These are phyloP conservation scores for Fusarium newnesense DNA, from an alignment of 2,329 filamentous ascomycete species.

Conservation along the genomic window DNA sequence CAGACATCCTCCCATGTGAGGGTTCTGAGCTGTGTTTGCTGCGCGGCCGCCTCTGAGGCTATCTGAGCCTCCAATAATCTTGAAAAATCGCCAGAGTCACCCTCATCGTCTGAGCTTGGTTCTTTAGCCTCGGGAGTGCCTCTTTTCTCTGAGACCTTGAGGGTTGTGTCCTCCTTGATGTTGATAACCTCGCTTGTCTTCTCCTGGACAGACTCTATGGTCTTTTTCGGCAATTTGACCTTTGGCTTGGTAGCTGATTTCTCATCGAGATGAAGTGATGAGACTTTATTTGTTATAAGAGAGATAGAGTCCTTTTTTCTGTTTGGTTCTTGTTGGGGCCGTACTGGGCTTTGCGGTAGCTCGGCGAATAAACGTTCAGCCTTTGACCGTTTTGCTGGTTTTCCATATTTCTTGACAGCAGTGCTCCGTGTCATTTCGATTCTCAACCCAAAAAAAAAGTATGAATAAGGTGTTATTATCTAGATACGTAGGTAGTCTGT, in stretches of 20 bases:
- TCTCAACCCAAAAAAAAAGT: slow-evolving; percentile 9
- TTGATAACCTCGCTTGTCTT: slow-evolving; percentile 10
- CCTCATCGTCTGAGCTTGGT: not conserved
- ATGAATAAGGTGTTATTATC: not conserved
- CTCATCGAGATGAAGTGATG: slow-evolving; percentile 45
- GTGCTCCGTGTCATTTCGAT: slow-evolving; percentile 57
- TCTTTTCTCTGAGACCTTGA: not conserved
- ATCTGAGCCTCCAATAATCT: slow-evolving; percentile 11
- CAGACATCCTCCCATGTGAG: slow-evolving; percentile 69
- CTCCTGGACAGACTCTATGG: slow-evolving; percentile 7
- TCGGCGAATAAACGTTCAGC: slow-evolving; percentile 62
- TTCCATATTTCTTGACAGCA: slow-evolving; percentile 62
- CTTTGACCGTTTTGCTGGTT: slow-evolving; percentile 57
- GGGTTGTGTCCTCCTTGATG: slow-evolving; percentile 3
- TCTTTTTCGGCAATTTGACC: slow-evolving; percentile 24
- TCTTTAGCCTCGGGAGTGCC: slow-evolving; percentile 4
- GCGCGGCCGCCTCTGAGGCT: slow-evolving; percentile 32
- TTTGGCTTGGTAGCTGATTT: slow-evolving; percentile 21
- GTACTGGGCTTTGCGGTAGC: slow-evolving; percentile 61
- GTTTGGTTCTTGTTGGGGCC: slow-evolving; percentile 39
- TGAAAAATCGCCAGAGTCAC: slow-evolving; percentile 4
- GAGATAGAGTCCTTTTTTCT: slow-evolving; percentile 43
- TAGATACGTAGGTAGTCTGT: not conserved
- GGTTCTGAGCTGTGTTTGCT: slow-evolving; percentile 51
- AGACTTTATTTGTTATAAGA: slow-evolving; percentile 50